A percentile compares a stretch with the other conserved stretches of the same genome.
phyloP scores from a whole-genome alignment of 768 basidiomycete genomes.

The Lentinus tigrinus region DNA sequence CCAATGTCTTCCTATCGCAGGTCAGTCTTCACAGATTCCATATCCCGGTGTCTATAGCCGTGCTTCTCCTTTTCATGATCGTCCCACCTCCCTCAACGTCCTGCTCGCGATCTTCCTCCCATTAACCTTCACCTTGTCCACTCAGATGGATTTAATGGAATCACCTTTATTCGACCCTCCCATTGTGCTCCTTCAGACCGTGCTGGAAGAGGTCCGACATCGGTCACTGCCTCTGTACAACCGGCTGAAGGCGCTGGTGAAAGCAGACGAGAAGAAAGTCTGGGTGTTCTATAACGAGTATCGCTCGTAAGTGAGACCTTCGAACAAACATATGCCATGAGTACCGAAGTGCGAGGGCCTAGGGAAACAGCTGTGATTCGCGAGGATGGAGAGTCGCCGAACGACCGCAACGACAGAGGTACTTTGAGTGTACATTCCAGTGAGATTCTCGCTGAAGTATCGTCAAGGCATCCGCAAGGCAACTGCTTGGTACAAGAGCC shows the following conservation, averaged over 20 bases:
- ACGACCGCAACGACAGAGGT: conserved; percentile 96
- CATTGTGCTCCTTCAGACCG: conserved; percentile 90
- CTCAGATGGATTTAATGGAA: conserved; percentile 91
- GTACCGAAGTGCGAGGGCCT: conserved; percentile 2
- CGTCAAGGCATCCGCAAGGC: conserved; percentile 81
- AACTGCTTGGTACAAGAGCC: conserved; percentile 81
- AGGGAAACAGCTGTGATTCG: conserved; percentile 82
- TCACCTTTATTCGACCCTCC: conserved; percentile 72
- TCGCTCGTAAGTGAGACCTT: conserved; percentile 55
- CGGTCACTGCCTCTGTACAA: conserved; percentile 91
- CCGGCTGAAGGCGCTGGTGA: conserved; percentile 81
- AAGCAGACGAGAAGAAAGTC: conserved; percentile 80
- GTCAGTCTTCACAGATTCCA: conserved; percentile 37
- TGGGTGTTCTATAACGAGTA: conserved; percentile 90
- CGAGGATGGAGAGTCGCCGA: conserved; percentile 79
- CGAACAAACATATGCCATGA: neutral
- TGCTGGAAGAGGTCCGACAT: conserved; percentile 94
- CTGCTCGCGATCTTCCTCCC: neutral
- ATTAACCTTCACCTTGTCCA: conserved; percentile 6
- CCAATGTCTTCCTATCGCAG: conserved; percentile 92
- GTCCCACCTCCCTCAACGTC: neutral
- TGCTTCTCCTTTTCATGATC: neutral
- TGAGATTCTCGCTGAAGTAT: neutral
- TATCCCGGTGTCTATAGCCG: neutral
- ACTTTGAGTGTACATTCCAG: conserved; percentile 8